Evolutionary conservation across 2,329 filamentous ascomycete species (phyloP).

Genomic region (Colletotrichum karsti): DNA sequence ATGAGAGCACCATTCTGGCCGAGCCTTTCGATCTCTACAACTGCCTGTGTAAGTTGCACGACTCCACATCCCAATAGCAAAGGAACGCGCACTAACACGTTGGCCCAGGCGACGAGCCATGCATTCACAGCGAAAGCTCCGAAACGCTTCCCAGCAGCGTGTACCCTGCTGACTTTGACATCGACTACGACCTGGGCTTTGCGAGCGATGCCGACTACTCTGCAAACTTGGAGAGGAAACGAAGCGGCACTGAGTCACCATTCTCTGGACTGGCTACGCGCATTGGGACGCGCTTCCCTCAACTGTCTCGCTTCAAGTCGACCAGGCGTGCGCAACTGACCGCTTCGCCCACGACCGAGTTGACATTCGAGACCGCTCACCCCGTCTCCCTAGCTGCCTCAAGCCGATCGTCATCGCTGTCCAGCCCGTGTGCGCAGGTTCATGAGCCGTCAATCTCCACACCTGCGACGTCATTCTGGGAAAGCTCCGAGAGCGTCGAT

Average conservation of each 20-base stretch:
- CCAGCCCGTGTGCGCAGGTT: constrained; percentile 61
- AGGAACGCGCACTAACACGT: constrained; percentile 28
- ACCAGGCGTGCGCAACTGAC: constrained; percentile 54
- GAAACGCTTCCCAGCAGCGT: constrained; percentile 49
- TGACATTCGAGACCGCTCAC: constrained; percentile 80
- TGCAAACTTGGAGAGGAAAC: constrained; percentile 60
- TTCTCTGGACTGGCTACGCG: constrained; percentile 71
- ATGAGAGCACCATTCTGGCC: constrained; percentile 59
- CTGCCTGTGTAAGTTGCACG: constrained; percentile 75
- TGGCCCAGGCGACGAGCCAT: constrained; percentile 66
- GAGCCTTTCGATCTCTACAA: constrained; percentile 61
- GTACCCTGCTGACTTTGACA: constrained; percentile 53
- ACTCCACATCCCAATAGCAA: background rate
- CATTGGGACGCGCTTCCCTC: constrained; percentile 69
- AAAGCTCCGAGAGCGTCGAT: constrained; percentile 64
- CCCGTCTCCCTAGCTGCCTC: constrained; percentile 72
- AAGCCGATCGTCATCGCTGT: constrained; percentile 82
- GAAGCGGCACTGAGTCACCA: constrained; percentile 64
- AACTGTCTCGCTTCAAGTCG: constrained; percentile 59
- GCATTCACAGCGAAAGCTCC: constrained; percentile 61
- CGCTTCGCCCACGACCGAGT: constrained; percentile 77
- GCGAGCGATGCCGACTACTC: constrained; percentile 69
- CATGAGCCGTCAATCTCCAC: constrained; percentile 65
- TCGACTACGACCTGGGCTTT: constrained; percentile 74
- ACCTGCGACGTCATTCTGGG: constrained; percentile 70